A percentile compares a stretch with the other conserved stretches of the same genome.
Evolutionary conservation across 2,329 filamentous ascomycete species (phyloP).

Genomic region (Celoporthe dispersa): DNA sequence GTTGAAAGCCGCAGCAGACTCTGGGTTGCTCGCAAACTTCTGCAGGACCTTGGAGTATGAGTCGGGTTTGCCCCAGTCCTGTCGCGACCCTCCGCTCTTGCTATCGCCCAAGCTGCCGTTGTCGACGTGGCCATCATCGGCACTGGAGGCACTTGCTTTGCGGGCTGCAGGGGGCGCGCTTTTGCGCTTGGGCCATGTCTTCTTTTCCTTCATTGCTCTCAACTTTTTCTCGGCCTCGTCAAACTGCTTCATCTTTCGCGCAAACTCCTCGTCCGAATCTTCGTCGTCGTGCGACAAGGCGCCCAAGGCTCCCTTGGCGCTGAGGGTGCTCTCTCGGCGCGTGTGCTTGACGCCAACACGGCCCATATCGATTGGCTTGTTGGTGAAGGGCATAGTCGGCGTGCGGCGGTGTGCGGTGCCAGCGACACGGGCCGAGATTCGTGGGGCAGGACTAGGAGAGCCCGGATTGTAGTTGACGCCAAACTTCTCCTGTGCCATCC

Average conservation of each 20-base stretch:
- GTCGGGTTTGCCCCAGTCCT: constrained; percentile 29
- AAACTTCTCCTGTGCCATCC: constrained; percentile 11
- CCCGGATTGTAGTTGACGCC: constrained; percentile 40
- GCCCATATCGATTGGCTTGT: constrained; percentile 34
- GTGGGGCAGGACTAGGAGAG: constrained; percentile 57
- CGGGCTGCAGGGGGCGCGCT: constrained; percentile 39
- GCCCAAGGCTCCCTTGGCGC: constrained; percentile 28
- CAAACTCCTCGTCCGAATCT: constrained; percentile 39
- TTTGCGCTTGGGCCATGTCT: constrained; percentile 42
- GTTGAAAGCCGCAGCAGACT: constrained; percentile 16
- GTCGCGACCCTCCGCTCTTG: constrained; percentile 37
- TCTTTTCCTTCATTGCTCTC: constrained; percentile 35
- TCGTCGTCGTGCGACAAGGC: constrained; percentile 32
- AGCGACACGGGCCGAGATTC: constrained; percentile 43
- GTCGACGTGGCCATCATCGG: background rate
- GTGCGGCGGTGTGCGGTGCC: constrained; percentile 9
- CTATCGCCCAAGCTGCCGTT: constrained; percentile 34
- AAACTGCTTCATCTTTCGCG: constrained; percentile 37
- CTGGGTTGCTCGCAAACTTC: constrained; percentile 9
- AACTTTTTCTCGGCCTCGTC: constrained; percentile 35
- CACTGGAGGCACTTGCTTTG: constrained; percentile 36
- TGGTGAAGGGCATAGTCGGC: constrained; percentile 29
- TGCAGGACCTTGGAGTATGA: constrained; percentile 7
- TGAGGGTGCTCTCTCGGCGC: constrained; percentile 28
- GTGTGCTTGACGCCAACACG: constrained; percentile 31